Base-by-base conservation (phyloP, 2,329 filamentous ascomycete species). In the Exophiala sp. region DNA sequence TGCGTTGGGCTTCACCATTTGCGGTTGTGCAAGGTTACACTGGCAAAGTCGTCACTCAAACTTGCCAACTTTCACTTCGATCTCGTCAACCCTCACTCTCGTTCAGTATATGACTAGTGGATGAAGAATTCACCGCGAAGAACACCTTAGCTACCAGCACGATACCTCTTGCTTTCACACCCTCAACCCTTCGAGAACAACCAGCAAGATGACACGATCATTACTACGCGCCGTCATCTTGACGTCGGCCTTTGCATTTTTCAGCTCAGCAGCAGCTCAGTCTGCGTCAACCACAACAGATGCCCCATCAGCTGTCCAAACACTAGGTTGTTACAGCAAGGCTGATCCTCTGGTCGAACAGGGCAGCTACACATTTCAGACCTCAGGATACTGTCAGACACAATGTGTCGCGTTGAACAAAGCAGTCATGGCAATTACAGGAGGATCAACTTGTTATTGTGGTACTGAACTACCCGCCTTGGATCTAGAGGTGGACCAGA, bases 361-460 rank as follows among this genome's bases (percentile, higher is more conserved):
- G 55, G 79, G 77, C 12, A 53, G 63, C 10, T 80, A 74, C 53
- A 71, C 67, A 24, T 85, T 75, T 63, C 81, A 83, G 63, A 79
- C 75, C 58, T 68, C 70, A 29, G 81, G 82, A 49, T 77, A 77
- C 60, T 86, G 83, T 62, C 76, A 80, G 59, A 62, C 69, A 16
- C 68, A 73, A 58, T 86, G 83, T 65, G 63, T 74, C 20, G 63
- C 70, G 0, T 64, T 74, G 6, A 76, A 79, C 34, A 74, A 69
- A 32, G 62, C 77, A 1, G 86, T 90, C 6, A 82, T 85, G 64
- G 89, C 78, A 32, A 72, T 88, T 41, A 81, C 78, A 6, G 77
- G 78, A 14, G 81, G 81, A 12, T 75, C 77, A 14, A 71, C 82
- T 59, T 96, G 91, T 72, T 88, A 77, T 65, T 95, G 91, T 65